Percentiles rank a stretch among this genome's conserved stretches.
Conservation (phyloP, 345 rosid species). For the Durio zibethinus region DNA sequence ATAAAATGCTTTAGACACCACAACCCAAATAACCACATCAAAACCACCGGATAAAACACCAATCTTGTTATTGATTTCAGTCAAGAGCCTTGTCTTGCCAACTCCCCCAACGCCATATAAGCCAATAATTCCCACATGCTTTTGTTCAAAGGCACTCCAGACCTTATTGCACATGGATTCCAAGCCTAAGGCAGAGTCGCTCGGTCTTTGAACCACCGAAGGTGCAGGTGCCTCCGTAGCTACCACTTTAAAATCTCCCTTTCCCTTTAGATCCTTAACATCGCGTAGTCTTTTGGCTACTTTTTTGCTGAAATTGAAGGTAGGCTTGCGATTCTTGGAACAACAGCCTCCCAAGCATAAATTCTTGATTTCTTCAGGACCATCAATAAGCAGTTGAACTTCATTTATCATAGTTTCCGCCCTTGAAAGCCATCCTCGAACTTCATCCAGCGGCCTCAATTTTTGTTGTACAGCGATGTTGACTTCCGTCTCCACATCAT, state of each 20-base stretch:
- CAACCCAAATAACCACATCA: neutral
- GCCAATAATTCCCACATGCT: neutral
- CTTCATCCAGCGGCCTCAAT: too few species aligned
- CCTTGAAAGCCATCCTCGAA: neutral
- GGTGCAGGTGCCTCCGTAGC: neutral
- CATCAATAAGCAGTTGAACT: neutral
- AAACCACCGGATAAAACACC: neutral
- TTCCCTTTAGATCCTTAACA: neutral
- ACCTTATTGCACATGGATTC: neutral
- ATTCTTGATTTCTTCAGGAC: neutral
- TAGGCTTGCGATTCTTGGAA: neutral
- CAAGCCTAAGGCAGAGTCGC: neutral
- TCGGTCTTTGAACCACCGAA: neutral
- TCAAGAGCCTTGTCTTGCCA: constrained; percentile 20
- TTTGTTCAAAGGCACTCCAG: neutral
- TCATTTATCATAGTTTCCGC: neutral
- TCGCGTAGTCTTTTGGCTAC: neutral
- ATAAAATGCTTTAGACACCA: neutral
- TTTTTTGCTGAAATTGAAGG: neutral
- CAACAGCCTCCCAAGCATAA: neutral
- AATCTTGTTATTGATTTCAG: neutral
- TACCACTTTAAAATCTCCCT: neutral
- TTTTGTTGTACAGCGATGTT: too few species aligned
- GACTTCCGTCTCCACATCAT: too few species aligned
- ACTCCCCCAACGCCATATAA: constrained; percentile 12